Base-by-base conservation (phyloP, 176 grass and related monocot genomes). In the Oryza meyeriana region DNA sequence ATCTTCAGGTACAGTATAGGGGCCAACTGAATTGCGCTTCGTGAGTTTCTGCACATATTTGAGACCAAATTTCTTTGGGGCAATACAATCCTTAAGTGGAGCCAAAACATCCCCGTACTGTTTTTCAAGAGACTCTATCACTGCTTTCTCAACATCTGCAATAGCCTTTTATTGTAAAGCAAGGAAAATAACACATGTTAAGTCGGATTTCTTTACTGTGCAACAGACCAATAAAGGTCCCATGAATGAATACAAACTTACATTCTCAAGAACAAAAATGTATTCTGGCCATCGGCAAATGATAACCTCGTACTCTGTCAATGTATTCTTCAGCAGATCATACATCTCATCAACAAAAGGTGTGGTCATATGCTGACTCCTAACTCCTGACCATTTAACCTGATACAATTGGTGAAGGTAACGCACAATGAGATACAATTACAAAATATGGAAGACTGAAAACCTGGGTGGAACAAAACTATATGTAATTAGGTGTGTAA, bases 311-410 rank as follows among this genome's bases (percentile, higher is more conserved):
- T 95, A 99, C 57, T 99, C 96, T 36, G 76, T 90, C 79, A 99
- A 74, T 80, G 87, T 95, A 48, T 94, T 92, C 47, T 87, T 99
- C 44, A 99, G 72, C 40, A 85, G 76, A 72, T 92, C 93, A 74
- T 95, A 99, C 93, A 99, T 99, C 34, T 99, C 93, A 26, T 99
- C 96, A 12, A 91, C 91, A 87, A 99, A 99, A 66, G 96, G 93
- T 79, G 96, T 95, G 24, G 96, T 99, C 96, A 94, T 95, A 79
- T 99, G 91, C 24, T 94, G 88, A 59, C 91, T 95, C 62, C 91
- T 85, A 86, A 95, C 96, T 42, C 95, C 95, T 74, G 96, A 99
- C 96, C 91, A 99, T 94, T 95, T 99, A 63, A 99, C 84, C 96
- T 99, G 85, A 80, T 48, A 80, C 48, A 80, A 82, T 81, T 77